phyloP scores from a whole-genome alignment of 1,284 basidiomycete species.

The Ustilago curta region DNA sequence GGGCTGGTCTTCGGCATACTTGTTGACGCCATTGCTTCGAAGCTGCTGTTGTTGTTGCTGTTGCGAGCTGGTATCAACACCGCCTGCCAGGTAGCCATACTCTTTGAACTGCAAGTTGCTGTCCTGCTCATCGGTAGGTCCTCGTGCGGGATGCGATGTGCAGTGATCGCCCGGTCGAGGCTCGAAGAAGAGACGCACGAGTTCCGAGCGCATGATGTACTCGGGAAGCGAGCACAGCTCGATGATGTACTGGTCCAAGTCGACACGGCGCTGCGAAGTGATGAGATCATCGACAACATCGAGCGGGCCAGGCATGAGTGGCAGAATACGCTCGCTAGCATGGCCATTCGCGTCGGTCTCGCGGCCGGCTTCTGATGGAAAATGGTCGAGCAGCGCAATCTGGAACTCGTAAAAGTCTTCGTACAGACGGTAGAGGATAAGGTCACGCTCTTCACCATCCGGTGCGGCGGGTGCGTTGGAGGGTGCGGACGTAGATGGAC shows the following conservation, averaged over 20 bases:
- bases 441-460: conserved; percentile 73
- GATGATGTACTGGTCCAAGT: conserved; percentile 88
- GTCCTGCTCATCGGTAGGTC: conserved; percentile 23
- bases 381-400: conserved; percentile 75
- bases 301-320: conserved; percentile 94
- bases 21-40: conserved; percentile 36
- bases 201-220: conserved; percentile 83
- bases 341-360: conserved; percentile 68
- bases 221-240: conserved; percentile 80
- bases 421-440: conserved; percentile 93
- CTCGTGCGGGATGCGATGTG: conserved; percentile 51
- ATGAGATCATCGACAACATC: conserved; percentile 83
- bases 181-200: conserved; percentile 86
- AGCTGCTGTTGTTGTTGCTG: conserved; percentile 23
- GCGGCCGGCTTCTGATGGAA: conserved; percentile 44
- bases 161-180: conserved; percentile 83
- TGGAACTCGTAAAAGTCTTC: conserved; percentile 99
- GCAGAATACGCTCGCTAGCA: conserved; percentile 79
- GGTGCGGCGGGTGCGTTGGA: conserved; percentile 49
- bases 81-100: conserved; percentile 40
- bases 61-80: conserved; percentile 15
- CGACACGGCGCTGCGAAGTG: conserved; percentile 82
- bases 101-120: conserved; percentile 39
- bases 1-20: conserved; percentile 50
- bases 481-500: conserved; percentile 39